phyloP scores from a whole-genome alignment of 306 rosid species.

The Castanea sativa region DNA sequence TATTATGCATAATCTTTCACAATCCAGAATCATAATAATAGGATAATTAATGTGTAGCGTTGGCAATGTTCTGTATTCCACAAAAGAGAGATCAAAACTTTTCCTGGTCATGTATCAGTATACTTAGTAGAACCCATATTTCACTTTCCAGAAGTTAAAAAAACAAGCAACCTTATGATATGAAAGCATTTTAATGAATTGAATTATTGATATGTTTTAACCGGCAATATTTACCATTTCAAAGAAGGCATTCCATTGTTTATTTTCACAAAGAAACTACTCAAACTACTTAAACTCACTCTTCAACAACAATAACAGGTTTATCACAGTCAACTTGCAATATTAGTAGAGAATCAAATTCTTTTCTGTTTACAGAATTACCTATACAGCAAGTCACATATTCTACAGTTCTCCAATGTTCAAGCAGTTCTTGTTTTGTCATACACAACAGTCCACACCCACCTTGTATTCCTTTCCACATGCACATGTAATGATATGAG shows the following conservation, averaged over 20 bases:
- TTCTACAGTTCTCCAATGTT: not conserved
- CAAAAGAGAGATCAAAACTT: not conserved
- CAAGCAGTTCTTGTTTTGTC: slow-evolving; percentile 21
- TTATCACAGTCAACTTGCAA: slow-evolving; percentile 1
- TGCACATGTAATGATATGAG: slow-evolving; percentile 65
- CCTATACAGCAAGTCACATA: slow-evolving; percentile 12
- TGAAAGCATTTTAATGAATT: not conserved
- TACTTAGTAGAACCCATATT: not conserved
- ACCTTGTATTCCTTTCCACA: slow-evolving; percentile 75
- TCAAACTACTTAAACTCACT: not conserved
- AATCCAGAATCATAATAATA: not conserved
- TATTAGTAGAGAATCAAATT: not conserved
- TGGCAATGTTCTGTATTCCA: not conserved
- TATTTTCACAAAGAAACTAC: not conserved
- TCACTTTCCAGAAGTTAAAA: not conserved
- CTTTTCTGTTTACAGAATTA: not conserved
- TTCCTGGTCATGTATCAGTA: not conserved
- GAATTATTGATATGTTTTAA: not conserved
- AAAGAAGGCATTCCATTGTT: not conserved
- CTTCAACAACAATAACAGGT: not conserved
- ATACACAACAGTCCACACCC: slow-evolving; percentile 33
- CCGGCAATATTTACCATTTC: not conserved
- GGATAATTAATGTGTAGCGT: not conserved
- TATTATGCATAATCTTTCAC: not conserved
- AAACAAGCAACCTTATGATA: not conserved